Conservation (phyloP, 1,139 yeast species). For the Kluyveromyces sp. region DNA sequence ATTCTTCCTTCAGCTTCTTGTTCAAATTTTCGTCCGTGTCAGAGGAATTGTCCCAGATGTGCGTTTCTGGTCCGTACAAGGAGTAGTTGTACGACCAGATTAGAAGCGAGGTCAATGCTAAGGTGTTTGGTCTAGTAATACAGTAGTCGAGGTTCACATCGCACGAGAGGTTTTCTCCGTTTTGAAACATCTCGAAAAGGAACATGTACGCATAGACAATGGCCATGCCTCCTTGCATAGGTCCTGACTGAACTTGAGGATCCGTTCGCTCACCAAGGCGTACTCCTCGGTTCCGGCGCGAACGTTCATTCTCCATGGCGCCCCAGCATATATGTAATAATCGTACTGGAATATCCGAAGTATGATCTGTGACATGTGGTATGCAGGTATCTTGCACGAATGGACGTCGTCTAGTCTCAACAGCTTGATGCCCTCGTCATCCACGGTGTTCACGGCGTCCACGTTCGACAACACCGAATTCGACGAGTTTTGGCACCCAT, state of each 20-base stretch:
- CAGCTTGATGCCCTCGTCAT: constrained; percentile 5
- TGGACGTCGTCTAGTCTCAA: constrained; percentile 10
- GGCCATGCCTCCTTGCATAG: constrained; percentile 37
- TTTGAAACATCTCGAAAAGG: constrained; percentile 55
- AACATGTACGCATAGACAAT: constrained; percentile 59
- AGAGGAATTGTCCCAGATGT: constrained; percentile 32
- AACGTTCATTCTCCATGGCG: constrained; percentile 77
- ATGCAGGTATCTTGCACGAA: constrained; percentile 50
- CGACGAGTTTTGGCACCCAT: constrained; percentile 32
- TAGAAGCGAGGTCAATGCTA: constrained; percentile 45
- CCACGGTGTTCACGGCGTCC: constrained; percentile 10
- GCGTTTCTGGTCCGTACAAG: constrained; percentile 48
- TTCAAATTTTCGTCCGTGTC: constrained; percentile 26
- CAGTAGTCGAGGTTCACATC: constrained; percentile 47
- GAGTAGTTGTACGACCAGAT: constrained; percentile 53
- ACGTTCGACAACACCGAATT: constrained; percentile 16
- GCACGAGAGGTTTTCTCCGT: constrained; percentile 37
- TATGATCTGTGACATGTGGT: constrained; percentile 67
- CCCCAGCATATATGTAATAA: constrained; percentile 71
- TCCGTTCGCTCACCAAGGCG: constrained; percentile 43
- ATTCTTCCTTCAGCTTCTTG: constrained; percentile 22
- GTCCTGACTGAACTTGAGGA: constrained; percentile 25
- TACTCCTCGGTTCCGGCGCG: constrained; percentile 51
- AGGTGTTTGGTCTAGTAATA: constrained; percentile 47
- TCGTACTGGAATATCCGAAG: constrained; percentile 70